phyloP scores from a whole-genome alignment of 2,329 filamentous ascomycete species.

The Arachnomyces sp. region DNA sequence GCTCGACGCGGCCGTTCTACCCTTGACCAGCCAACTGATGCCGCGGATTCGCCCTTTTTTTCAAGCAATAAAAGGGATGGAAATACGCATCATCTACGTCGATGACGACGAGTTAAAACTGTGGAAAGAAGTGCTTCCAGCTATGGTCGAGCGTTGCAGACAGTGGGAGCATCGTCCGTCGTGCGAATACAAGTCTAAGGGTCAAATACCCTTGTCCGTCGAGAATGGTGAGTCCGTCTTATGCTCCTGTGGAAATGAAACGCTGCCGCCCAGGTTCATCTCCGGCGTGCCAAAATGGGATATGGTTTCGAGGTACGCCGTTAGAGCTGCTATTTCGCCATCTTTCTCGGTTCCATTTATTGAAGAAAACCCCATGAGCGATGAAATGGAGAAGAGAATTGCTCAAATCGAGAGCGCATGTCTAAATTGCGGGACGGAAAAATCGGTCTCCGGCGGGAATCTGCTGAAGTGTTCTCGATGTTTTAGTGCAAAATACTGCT shows the following conservation, averaged over 20 bases:
- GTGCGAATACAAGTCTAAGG: slow-evolving; percentile 23
- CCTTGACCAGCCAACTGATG: slow-evolving; percentile 14
- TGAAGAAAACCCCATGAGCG: slow-evolving; percentile 13
- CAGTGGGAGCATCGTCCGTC: slow-evolving; percentile 27
- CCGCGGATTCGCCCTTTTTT: slow-evolving; percentile 5
- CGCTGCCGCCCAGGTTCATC: slow-evolving; percentile 17
- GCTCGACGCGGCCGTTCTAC: slow-evolving; percentile 26
- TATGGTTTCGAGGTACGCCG: slow-evolving; percentile 18
- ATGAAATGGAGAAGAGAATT: not conserved
- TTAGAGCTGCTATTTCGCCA: slow-evolving; percentile 26
- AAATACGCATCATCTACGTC: slow-evolving; percentile 12
- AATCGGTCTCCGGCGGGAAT: slow-evolving; percentile 14
- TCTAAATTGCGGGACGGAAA: slow-evolving; percentile 11
- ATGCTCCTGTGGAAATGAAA: slow-evolving; percentile 28
- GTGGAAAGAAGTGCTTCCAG: slow-evolving; percentile 26
- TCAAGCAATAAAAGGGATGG: not conserved
- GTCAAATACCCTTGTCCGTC: slow-evolving; percentile 18
- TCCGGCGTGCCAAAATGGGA: slow-evolving; percentile 12
- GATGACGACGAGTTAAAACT: slow-evolving; percentile 20
- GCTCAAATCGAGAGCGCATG: not conserved
- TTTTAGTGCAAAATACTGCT: slow-evolving; percentile 44
- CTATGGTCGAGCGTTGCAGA: slow-evolving; percentile 32
- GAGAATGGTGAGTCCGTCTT: slow-evolving; percentile 16
- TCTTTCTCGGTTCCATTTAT: slow-evolving; percentile 23
- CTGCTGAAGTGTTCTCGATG: slow-evolving; percentile 44